Base-by-base conservation (phyloP, 352 stramenopile genomes). In the Thraustotheca clavata region DNA sequence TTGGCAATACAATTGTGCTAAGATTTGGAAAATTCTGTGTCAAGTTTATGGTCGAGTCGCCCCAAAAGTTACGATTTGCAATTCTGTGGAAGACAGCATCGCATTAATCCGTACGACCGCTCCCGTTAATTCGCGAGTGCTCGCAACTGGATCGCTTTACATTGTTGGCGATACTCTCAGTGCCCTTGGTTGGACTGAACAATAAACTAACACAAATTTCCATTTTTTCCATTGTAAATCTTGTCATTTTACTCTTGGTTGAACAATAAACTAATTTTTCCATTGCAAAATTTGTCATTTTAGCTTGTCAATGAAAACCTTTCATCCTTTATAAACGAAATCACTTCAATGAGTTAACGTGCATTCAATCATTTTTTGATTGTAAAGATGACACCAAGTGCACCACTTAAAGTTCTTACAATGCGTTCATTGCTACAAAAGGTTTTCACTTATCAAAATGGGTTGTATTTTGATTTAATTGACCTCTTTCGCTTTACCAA, bases 91-190 rank as follows among this genome's bases (percentile, higher is more conserved):
- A 18, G 77, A 90, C 31, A 87, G 79, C 49, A 78, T 88, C 24
- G 62, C 67, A 57, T 78, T 86, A 33, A 66, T 90, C 26, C 77
- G 76, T 32, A 33, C 49, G 9, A 60, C 73, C 7, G 67, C 72
- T 3, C 61, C 75, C 8, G 68, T 68, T 24, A 49, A 52, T 43
- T 57, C 72, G 72, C 79, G 71, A 50, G 73, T 91, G 24, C 60
- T 91, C n/a, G 77, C 85, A 47, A 89, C 83, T 0, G 83, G 83
- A 2, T 91, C 83, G 40, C 73, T 91, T 36, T 89, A 89, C 60
- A 70, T 89, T 31, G 77, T 76, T 6, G 83, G 83, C 22, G 83
- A 90, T 55, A 67, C 77, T 26, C 70, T 91, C 50, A 71, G 75
- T 26, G 79, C 82, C 32, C 69, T 89, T 36, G 69, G 73, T 7